Evolutionary conservation across 768 basidiomycete genomes (phyloP).

Genomic region (Macrolepiota albuminosa): DNA sequence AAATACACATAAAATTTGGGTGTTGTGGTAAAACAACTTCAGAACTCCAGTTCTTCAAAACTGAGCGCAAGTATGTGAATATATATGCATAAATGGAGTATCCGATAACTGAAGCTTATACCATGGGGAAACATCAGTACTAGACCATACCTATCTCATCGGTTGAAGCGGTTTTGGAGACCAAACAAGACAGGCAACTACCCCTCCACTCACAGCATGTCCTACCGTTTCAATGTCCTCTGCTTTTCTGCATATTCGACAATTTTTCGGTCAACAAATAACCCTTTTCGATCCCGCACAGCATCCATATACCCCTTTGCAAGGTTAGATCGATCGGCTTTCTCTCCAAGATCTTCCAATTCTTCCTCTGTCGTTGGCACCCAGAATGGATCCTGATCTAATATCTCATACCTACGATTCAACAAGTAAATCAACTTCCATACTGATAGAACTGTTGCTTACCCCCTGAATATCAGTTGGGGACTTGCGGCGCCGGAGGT

Average conservation of each 20-base stretch:
- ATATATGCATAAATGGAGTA: background rate
- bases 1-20: background rate
- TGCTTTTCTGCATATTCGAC: constrained; percentile 98
- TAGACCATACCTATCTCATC: background rate
- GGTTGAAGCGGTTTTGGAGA: background rate
- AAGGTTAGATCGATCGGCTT: constrained; percentile 89
- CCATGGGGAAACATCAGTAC: background rate
- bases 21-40: background rate
- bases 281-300: constrained; percentile 88
- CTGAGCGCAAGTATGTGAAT: background rate
- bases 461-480: constrained; percentile 96
- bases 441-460: constrained; percentile 19
- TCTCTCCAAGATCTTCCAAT: constrained; percentile 93
- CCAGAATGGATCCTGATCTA: constrained; percentile 96
- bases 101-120: background rate
- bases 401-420: constrained; percentile 73
- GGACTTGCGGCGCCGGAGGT: constrained; percentile 98
- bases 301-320: constrained; percentile 90
- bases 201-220: background rate
- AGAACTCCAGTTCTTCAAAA: background rate
- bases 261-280: constrained; percentile 94
- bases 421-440: constrained; percentile 6
- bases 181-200: background rate
- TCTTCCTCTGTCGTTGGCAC: constrained; percentile 97
- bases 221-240: constrained; percentile 70